A percentile compares a stretch with the other conserved stretches of the same genome.
phyloP scores from a whole-genome alignment of 2,329 filamentous ascomycete species.

The Nectriaceae sp. region DNA sequence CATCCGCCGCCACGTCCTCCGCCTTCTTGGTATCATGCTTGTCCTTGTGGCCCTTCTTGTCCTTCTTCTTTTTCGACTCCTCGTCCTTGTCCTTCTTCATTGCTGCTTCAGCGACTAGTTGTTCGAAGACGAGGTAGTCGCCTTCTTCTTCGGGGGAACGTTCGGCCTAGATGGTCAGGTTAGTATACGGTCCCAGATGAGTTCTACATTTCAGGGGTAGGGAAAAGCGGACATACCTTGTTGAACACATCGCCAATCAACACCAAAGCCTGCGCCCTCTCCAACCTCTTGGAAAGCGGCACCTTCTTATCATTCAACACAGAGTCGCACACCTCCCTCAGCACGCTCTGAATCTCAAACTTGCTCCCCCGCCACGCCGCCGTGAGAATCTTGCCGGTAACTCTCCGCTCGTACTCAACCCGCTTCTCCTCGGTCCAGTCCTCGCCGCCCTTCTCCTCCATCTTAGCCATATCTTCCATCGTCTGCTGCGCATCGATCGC shows the following conservation, averaged over 20 bases:
- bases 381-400: slow-evolving; percentile 96
- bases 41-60: slow-evolving; percentile 44
- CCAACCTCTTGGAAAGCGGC: slow-evolving; percentile 78
- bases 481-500: slow-evolving; percentile 97
- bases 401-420: slow-evolving; percentile 90
- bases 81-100: slow-evolving; percentile 92
- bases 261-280: slow-evolving; percentile 87
- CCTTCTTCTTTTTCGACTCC: slow-evolving; percentile 64
- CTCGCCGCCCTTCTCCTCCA: slow-evolving; percentile 92
- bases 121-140: slow-evolving; percentile 98
- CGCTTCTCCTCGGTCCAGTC: slow-evolving; percentile 99
- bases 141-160: slow-evolving; percentile 95
- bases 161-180: slow-evolving; percentile 61
- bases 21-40: slow-evolving; percentile 36
- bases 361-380: slow-evolving; percentile 96
- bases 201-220: neutral
- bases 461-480: slow-evolving; percentile 97
- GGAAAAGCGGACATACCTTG: slow-evolving; percentile 60
- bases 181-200: neutral
- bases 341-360: slow-evolving; percentile 95
- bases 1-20: slow-evolving; percentile 28
- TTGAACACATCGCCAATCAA: slow-evolving; percentile 87
- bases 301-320: slow-evolving; percentile 81
- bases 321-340: slow-evolving; percentile 90
- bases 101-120: slow-evolving; percentile 93